Evolutionary conservation across 257 asterid genomes (phyloP), one percentile per base, ranked within the genome.

Genomic region (Salvia hispanica): DNA sequence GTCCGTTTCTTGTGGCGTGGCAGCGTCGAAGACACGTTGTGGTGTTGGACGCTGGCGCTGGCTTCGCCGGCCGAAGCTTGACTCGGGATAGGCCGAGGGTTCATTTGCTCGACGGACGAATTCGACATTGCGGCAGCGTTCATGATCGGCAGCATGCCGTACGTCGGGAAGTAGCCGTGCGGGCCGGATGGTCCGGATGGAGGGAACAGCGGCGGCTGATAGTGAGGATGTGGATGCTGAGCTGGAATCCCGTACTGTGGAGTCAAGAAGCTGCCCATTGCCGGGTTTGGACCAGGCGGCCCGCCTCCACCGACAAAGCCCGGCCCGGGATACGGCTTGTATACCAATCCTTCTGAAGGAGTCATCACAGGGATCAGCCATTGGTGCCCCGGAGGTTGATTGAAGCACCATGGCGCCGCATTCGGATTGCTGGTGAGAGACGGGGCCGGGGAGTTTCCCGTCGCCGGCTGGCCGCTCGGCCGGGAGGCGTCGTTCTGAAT

Each of bases 321-420:
- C 31, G 31, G 31, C 15, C 84, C 95, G 0, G 87, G 91, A 46
- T 77, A 88, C 0, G 96, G 97, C 63, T 88, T 91, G 74, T 88
- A 91, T 5, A 91, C 85, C 6, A 91, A 83, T 63, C 97, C 97
- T 74, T 88, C 97, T 0, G 93, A 83, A 39, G 94, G 95, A 60
- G 95, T 85, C 92, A 91, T 86, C 61, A 91, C 88, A 0, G 96
- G 95, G 18, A 91, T 73, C 87, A 91, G 69, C 98, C 98, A 91
- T 21, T 91, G 96, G 44, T 82, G 89, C n/a, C 87, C 95, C 6
- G 61, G 79, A 36, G 86, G 79, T 58, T 84, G 96, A 71, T 72
- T 79, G 65, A 74, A 82, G 74, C 83, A 63, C 94, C 95, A 83
- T 0, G 86, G 83, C 66, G 74, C 66, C 16, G 78, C 63, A 45